A percentile compares a stretch with the other conserved stretches of the same genome.
These are phyloP conservation scores for Macrocybe sp. DNA, from an alignment of 1,284 basidiomycete genomes.

Conservation along the genomic window DNA sequence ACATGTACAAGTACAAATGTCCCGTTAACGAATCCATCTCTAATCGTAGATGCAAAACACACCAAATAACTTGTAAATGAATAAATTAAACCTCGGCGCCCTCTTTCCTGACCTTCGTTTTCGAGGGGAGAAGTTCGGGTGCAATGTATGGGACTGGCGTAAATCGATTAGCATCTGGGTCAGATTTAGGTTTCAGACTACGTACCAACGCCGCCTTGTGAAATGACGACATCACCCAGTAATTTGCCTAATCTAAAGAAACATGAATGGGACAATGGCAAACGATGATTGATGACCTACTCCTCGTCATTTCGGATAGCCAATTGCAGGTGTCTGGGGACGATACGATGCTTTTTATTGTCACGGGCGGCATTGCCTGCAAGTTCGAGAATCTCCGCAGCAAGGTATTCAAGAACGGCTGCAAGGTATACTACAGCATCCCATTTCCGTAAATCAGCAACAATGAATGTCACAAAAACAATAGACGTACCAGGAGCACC, in stretches of 20 bases:
- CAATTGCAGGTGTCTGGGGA: constrained; percentile 86
- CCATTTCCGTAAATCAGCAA: background rate
- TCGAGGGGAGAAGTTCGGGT: constrained; percentile 42
- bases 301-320: constrained; percentile 90
- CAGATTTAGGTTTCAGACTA: constrained; percentile 21
- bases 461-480: background rate
- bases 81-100: constrained; percentile 26
- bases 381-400: constrained; percentile 84
- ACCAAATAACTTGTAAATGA: constrained; percentile 1
- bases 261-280: constrained; percentile 11
- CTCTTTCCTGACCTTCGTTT: constrained; percentile 36
- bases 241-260: constrained; percentile 58
- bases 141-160: constrained; percentile 12
- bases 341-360: constrained; percentile 90
- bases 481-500: constrained; percentile 65
- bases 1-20: no score
- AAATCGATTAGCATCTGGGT: background rate
- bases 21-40: background rate
- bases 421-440: constrained; percentile 62
- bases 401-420: constrained; percentile 77
- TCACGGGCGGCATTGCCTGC: constrained; percentile 80
- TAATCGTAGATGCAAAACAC: background rate
- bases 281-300: constrained; percentile 32
- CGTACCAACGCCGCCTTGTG: constrained; percentile 78
- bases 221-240: constrained; percentile 83